These are phyloP conservation scores for Jamesozyma gamospora DNA, from an alignment of 805 yeast species.

Conservation along the genomic window DNA sequence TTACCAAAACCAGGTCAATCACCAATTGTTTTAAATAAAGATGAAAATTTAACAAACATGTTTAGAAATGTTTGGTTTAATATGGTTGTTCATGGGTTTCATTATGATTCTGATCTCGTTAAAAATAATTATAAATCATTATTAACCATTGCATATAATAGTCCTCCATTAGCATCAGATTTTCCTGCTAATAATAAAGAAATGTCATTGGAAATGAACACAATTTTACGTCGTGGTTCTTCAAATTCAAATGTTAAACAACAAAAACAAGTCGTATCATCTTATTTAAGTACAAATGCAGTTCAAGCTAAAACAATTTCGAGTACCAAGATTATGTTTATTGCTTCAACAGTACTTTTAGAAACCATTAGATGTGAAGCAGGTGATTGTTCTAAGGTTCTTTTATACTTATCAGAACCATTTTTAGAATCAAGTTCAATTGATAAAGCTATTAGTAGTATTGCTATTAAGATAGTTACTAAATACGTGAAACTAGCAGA, in stretches of 20 bases:
- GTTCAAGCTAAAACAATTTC: conserved; percentile 48
- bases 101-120: conserved; percentile 46
- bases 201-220: conserved; percentile 83
- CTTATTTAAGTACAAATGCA: conserved; percentile 33
- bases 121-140: conserved; percentile 40
- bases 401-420: conserved; percentile 80
- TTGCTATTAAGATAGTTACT: conserved; percentile 50
- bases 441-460: conserved; percentile 54
- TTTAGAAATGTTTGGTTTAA: conserved; percentile 93
- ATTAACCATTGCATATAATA: conserved; percentile 65
- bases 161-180: conserved; percentile 85
- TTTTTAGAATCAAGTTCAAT: conserved; percentile 61
- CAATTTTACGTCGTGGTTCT: conserved; percentile 82
- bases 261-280: conserved; percentile 50
- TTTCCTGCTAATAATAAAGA: conserved; percentile 74
- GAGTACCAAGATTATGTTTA: conserved; percentile 73
- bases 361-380: conserved; percentile 70
- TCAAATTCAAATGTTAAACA: conserved; percentile 70
- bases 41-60: conserved; percentile 43
- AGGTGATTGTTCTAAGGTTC: conserved; percentile 72
- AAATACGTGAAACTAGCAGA: conserved; percentile 46
- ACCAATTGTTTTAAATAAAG: conserved; percentile 31
- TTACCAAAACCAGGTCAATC: conserved; percentile 48
- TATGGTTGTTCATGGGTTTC: conserved; percentile 82
- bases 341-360: conserved; percentile 69